Conservation (phyloP, 108 stramenopile genomes). For the Cyclostephanos tholiformis region DNA sequence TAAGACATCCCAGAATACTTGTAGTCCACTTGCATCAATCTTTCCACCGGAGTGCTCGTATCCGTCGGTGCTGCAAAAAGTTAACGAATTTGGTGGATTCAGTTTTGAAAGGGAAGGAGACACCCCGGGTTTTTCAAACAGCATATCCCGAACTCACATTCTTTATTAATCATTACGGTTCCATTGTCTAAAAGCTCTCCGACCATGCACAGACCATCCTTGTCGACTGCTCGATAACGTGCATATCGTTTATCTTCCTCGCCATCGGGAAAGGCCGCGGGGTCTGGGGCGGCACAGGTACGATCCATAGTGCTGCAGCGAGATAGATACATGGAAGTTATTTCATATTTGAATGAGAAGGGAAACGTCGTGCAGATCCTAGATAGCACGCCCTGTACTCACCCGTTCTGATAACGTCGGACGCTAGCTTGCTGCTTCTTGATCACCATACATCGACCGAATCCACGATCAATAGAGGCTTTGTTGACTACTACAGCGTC, state of each 20-base stretch:
- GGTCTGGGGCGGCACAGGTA: constrained; percentile 82
- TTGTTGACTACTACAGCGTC: constrained; percentile 99
- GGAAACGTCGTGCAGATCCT: neutral
- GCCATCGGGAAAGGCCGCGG: constrained; percentile 68
- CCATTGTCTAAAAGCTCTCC: constrained; percentile 87
- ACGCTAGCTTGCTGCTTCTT: constrained; percentile 88
- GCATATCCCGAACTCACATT: constrained; percentile 55
- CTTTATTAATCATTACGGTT: constrained; percentile 92
- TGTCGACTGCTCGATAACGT: constrained; percentile 81
- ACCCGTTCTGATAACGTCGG: constrained; percentile 93
- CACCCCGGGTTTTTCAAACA: neutral
- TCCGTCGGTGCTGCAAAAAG: constrained; percentile 54
- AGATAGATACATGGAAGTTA: neutral
- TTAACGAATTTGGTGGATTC: neutral
- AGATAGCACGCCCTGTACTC: constrained; percentile 37
- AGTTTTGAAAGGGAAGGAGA: neutral
- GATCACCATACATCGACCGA: constrained; percentile 93
- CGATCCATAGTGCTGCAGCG: constrained; percentile 68
- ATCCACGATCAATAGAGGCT: constrained; percentile 96
- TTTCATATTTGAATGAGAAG: neutral
- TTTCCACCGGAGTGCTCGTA: constrained; percentile 57
- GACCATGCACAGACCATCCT: constrained; percentile 93
- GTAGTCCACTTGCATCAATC: constrained; percentile 62
- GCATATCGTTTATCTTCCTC: constrained; percentile 83
- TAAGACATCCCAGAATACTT: constrained; percentile 86